A percentile compares a stretch with the other conserved stretches of the same genome.
These are phyloP conservation scores for Saccharomyces hybrid DNA, from an alignment of 1,139 yeast species.

Conservation along the genomic window DNA sequence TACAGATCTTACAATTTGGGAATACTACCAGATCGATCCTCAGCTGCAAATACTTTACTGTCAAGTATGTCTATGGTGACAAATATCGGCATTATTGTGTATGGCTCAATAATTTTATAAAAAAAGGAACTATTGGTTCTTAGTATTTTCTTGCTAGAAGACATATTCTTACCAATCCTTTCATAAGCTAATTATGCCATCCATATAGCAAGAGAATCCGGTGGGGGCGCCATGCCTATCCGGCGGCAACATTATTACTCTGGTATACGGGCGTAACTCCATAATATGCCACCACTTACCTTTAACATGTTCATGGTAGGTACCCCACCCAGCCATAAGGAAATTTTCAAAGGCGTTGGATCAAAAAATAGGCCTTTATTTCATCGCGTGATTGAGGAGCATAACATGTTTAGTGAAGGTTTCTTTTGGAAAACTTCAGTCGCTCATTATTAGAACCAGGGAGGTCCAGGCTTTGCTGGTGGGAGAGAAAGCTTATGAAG, in stretches of 20 bases:
- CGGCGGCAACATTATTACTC: slow-evolving; percentile 43
- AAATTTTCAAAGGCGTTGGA: slow-evolving; percentile 45
- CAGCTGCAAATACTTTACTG: slow-evolving; percentile 37
- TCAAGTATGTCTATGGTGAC: slow-evolving; percentile 54
- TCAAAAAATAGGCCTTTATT: slow-evolving; percentile 25
- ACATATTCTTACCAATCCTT: slow-evolving; percentile 14
- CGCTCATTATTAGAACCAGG: slow-evolving; percentile 44
- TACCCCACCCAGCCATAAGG: slow-evolving; percentile 62
- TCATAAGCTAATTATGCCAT: slow-evolving; percentile 24
- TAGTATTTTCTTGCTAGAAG: slow-evolving; percentile 36
- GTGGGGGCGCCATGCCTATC: slow-evolving; percentile 11
- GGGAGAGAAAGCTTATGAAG: slow-evolving; percentile 28
- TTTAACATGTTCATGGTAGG: slow-evolving; percentile 49
- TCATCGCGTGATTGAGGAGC: slow-evolving; percentile 23
- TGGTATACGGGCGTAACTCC: slow-evolving; percentile 40
- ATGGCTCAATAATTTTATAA: slow-evolving; percentile 76
- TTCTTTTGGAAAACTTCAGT: slow-evolving; percentile 37
- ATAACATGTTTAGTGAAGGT: slow-evolving; percentile 40
- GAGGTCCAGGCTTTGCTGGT: slow-evolving; percentile 39
- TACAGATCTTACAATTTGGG: slow-evolving; percentile 53
- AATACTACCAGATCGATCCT: slow-evolving; percentile 48
- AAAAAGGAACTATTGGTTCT: slow-evolving; percentile 58
- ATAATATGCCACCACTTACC: slow-evolving; percentile 47
- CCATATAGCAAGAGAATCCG: slow-evolving; percentile 26
- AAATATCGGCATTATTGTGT: slow-evolving; percentile 66